phyloP scores from a whole-genome alignment of 805 yeast species.

The Lipomyces oligophaga region DNA sequence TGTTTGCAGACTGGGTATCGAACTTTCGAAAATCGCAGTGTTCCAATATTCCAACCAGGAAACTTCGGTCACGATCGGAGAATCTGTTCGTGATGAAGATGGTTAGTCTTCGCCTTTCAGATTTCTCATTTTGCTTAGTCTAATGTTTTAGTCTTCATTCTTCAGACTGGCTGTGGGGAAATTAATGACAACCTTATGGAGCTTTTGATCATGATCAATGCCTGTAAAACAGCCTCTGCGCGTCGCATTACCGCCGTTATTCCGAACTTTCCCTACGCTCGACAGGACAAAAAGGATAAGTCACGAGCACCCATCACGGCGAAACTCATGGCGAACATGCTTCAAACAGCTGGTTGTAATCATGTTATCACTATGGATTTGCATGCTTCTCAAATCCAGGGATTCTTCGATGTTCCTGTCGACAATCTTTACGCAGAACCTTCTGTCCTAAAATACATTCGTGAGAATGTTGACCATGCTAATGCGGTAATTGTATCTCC shows the following conservation, averaged over 20 bases:
- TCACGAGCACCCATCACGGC: slow-evolving; percentile 96
- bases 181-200: slow-evolving; percentile 87
- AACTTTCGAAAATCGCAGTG: slow-evolving; percentile 71
- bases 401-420: slow-evolving; percentile 91
- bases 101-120: slow-evolving; percentile 26
- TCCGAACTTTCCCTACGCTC: slow-evolving; percentile 94
- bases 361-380: slow-evolving; percentile 96
- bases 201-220: slow-evolving; percentile 81
- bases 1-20: slow-evolving; percentile 50
- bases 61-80: slow-evolving; percentile 83
- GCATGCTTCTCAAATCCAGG: slow-evolving; percentile 97
- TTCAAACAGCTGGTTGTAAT: slow-evolving; percentile 90
- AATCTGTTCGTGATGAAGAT: slow-evolving; percentile 86
- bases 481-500: slow-evolving; percentile 85
- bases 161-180: slow-evolving; percentile 79
- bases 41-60: slow-evolving; percentile 84
- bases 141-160: slow-evolving; percentile 26
- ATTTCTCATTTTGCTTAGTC: not conserved
- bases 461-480: slow-evolving; percentile 53
- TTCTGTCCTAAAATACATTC: slow-evolving; percentile 74
- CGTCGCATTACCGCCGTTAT: slow-evolving; percentile 89
- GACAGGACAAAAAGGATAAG: slow-evolving; percentile 96
- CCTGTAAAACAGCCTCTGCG: slow-evolving; percentile 94
- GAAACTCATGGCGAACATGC: slow-evolving; percentile 82
- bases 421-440: slow-evolving; percentile 97